These are phyloP conservation scores for Musa beccarii DNA, from an alignment of 176 grass and related monocot genomes.

Conservation along the genomic window DNA sequence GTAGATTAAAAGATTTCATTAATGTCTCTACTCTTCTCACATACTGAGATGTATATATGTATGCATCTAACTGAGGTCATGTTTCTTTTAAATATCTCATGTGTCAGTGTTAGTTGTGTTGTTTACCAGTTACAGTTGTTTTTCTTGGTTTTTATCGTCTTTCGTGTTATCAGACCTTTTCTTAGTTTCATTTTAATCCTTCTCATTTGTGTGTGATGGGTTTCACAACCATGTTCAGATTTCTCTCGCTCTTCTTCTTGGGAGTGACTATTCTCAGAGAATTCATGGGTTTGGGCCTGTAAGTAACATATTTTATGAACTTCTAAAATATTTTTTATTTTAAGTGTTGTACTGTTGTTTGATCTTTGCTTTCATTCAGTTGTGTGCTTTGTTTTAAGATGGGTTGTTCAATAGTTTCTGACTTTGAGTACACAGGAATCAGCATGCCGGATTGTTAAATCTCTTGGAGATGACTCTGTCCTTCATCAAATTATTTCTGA, in stretches of 20 bases:
- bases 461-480: constrained; percentile 60
- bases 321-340: neutral
- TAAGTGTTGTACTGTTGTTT: neutral
- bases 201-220: constrained; percentile 6
- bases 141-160: neutral
- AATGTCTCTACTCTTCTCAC: neutral
- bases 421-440: constrained; percentile 49
- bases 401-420: neutral
- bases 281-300: constrained; percentile 74
- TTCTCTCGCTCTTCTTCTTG: constrained; percentile 83
- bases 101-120: neutral
- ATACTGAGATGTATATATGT: no score
- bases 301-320: constrained; percentile 29
- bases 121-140: neutral
- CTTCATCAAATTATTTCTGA: constrained; percentile 58
- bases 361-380: neutral
- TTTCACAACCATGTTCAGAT: constrained; percentile 42
- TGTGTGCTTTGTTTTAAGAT: neutral
- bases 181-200: neutral
- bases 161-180: neutral
- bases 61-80: no score
- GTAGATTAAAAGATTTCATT: neutral
- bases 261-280: constrained; percentile 80
- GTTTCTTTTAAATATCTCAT: no score
- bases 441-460: constrained; percentile 87